Conservation (phyloP, 148 eudicot genomes). For the Linanthus parryae region DNA sequence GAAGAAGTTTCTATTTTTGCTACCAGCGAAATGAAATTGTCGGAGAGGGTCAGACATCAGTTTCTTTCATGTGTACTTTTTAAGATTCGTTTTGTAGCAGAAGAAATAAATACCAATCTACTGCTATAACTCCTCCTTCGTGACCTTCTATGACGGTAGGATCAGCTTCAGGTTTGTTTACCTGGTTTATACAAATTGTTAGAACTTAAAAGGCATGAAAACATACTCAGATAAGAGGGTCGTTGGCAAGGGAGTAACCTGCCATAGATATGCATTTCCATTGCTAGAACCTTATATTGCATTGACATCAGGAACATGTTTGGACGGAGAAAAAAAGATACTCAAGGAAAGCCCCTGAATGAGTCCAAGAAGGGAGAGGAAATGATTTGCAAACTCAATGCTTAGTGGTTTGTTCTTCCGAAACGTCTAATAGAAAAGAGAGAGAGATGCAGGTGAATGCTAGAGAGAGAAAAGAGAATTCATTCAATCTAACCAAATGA, state of each 20-base stretch:
- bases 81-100: no score
- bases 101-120: slow-evolving; percentile 68
- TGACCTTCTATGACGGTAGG: slow-evolving; percentile 68
- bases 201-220: no score
- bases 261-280: slow-evolving; percentile 91
- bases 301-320: no score
- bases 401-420: slow-evolving; percentile 94
- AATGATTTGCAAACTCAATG: slow-evolving; percentile 97
- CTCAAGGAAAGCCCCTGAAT: slow-evolving; percentile 95
- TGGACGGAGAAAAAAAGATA: slow-evolving; percentile 20
- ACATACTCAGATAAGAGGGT: slow-evolving; percentile 3
- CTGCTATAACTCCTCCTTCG: slow-evolving; percentile 81
- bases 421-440: slow-evolving; percentile 84
- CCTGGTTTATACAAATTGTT: slow-evolving; percentile 43
- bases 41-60: no score
- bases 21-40: slow-evolving; percentile 37
- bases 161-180: slow-evolving; percentile 49
- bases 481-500: no score
- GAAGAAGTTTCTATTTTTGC: slow-evolving; percentile 87
- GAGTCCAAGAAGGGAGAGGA: slow-evolving; percentile 93
- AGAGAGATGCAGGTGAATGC: no score
- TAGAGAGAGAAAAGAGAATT: no score
- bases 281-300: slow-evolving; percentile 92
- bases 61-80: no score
- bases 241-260: slow-evolving; percentile 40